Evolutionary conservation across 495 filamentous ascomycete genomes (phyloP).

Genomic region (Poronia punctata): DNA sequence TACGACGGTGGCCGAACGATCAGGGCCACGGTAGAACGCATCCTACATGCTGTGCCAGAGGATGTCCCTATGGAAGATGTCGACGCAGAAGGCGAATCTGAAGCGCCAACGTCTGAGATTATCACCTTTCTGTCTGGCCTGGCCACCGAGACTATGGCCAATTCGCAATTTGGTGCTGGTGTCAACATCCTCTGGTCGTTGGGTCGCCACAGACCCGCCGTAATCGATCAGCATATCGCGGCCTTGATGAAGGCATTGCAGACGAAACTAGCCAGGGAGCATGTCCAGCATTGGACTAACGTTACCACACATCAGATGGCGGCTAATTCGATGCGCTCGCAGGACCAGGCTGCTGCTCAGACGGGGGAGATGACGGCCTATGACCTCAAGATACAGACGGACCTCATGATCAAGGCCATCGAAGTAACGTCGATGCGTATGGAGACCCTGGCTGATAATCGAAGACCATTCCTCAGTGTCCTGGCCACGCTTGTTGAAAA

Average conservation of each 20-base stretch:
- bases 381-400: conserved; percentile 76
- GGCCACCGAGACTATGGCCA: conserved; percentile 73
- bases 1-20: conserved; percentile 54
- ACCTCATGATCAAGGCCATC: conserved; percentile 87
- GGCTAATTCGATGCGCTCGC: conserved; percentile 32
- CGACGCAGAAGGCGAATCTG: conserved; percentile 73
- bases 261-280: conserved; percentile 86
- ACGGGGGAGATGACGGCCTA: conserved; percentile 58
- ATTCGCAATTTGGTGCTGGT: conserved; percentile 71
- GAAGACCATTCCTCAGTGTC: conserved; percentile 88
- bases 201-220: conserved; percentile 70
- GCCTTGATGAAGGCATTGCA: conserved; percentile 90
- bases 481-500: conserved; percentile 92
- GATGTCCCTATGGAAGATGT: conserved; percentile 82
- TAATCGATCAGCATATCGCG: conserved; percentile 82
- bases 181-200: conserved; percentile 90
- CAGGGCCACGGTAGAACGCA: conserved; percentile 66
- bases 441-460: conserved; percentile 85
- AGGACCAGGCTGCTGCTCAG: conserved; percentile 40
- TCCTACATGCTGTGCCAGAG: conserved; percentile 86
- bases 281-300: conserved; percentile 67
- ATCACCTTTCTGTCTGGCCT: conserved; percentile 72
- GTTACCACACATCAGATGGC: conserved; percentile 35
- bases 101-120: conserved; percentile 66
- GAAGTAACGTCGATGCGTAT: conserved; percentile 87